These are phyloP conservation scores for Diaporthe aspalathi DNA, from an alignment of 2,329 filamentous ascomycete genomes.

Conservation along the genomic window DNA sequence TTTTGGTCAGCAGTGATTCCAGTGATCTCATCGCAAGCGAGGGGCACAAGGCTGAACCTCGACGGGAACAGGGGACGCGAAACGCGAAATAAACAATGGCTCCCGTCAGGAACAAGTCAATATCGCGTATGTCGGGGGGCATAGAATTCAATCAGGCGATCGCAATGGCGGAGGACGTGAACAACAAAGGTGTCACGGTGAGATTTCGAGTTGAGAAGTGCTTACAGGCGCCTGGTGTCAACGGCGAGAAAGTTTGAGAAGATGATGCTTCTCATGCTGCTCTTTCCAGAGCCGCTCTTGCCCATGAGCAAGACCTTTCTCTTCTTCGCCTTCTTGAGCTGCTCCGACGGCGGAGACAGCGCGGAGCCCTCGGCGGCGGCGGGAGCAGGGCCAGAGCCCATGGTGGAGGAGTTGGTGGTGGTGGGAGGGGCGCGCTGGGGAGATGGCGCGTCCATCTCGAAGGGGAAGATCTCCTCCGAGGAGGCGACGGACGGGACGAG, in stretches of 20 bases:
- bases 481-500: slow-evolving; percentile 12
- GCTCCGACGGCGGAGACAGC: slow-evolving; percentile 49
- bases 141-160: not conserved
- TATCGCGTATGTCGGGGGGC: not conserved
- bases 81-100: not conserved
- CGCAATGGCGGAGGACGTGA: not conserved
- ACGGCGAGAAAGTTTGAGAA: slow-evolving; percentile 99
- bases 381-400: slow-evolving; percentile 42
- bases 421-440: slow-evolving; percentile 30
- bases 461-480: slow-evolving; percentile 14
- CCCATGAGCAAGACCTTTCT: slow-evolving; percentile 92
- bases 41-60: slow-evolving; percentile 5
- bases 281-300: slow-evolving; percentile 97
- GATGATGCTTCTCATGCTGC: slow-evolving; percentile 98
- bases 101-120: not conserved
- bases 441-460: slow-evolving; percentile 35
- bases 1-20: slow-evolving; percentile 31
- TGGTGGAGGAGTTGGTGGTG: slow-evolving; percentile 30
- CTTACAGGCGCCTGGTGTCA: slow-evolving; percentile 85
- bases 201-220: slow-evolving; percentile 30
- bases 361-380: slow-evolving; percentile 47
- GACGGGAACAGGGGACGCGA: not conserved
- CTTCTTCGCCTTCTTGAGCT: slow-evolving; percentile 79
- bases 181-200: not conserved
- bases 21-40: slow-evolving; percentile 10